These are phyloP conservation scores for Aphanomyces astaci DNA, from an alignment of 352 stramenopile genomes.

Conservation along the genomic window DNA sequence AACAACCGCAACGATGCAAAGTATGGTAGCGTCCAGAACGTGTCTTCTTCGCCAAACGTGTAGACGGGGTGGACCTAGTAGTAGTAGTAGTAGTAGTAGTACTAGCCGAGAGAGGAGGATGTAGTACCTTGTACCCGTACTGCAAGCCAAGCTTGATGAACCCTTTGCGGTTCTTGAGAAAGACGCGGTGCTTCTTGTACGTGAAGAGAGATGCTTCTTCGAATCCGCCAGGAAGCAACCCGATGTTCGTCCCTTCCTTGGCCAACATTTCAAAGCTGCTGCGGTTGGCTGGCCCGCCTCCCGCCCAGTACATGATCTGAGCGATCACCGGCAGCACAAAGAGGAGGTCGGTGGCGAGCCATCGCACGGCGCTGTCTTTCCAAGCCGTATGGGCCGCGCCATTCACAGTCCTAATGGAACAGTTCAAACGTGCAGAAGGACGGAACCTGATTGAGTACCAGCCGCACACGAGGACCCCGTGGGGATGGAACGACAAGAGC, in stretches of 20 bases:
- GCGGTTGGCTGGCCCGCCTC: slow-evolving; percentile 48
- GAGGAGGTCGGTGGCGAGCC: slow-evolving; percentile 58
- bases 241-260: slow-evolving; percentile 49
- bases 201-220: slow-evolving; percentile 89
- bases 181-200: slow-evolving; percentile 79
- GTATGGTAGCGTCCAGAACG: slow-evolving; percentile 82
- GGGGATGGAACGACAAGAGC: slow-evolving; percentile 46
- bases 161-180: slow-evolving; percentile 83
- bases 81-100: not conserved
- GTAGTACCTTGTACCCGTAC: slow-evolving; percentile 73
- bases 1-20: slow-evolving; percentile 62
- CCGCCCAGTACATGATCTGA: slow-evolving; percentile 62
- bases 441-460: slow-evolving; percentile 24
- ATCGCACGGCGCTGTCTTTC: slow-evolving; percentile 36
- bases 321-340: slow-evolving; percentile 63
- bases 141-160: slow-evolving; percentile 92
- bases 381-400: slow-evolving; percentile 47
- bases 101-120: not conserved
- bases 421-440: not conserved
- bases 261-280: slow-evolving; percentile 45
- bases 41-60: slow-evolving; percentile 87
- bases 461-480: slow-evolving; percentile 52
- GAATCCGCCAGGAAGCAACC: slow-evolving; percentile 87
- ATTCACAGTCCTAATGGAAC: slow-evolving; percentile 31
- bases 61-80: slow-evolving; percentile 64